Base-by-base conservation (phyloP, 495 filamentous ascomycete species). In the Penicillium desertorum region DNA sequence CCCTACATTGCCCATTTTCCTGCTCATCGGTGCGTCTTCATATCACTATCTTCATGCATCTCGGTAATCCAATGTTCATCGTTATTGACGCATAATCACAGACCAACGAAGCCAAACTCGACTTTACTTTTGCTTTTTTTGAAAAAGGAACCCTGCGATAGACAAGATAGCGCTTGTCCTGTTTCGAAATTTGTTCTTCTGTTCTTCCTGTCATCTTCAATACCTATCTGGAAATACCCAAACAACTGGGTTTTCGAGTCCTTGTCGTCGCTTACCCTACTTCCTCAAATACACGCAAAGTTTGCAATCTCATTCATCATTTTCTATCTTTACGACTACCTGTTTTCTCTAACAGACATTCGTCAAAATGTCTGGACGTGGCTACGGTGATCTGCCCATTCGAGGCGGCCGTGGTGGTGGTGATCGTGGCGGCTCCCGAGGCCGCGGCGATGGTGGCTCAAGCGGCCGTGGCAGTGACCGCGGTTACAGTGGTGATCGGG, bases 291-390 rank as follows among this genome's bases (percentile, higher is more conserved):
- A 45, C 43, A 11, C 14, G 14, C 23, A 17, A 46, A 17, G 23
- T n/a, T 29, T 16, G 23, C 20, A 16, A n/a, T 27, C 23, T n/a
- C 4, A 5, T n/a, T 37, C 5, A 22, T 37, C 20, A 32, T 39
- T n/a, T 14, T 16, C 37, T 50, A 10, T 36, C 11, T 37, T 34
- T 37, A 5, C 30, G 20, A 50, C 1, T 37, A 36, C 47, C 12
- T 6, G 5, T 49, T 25, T 9, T 49, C 23, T 37, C 45, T 16
- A 4, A 12, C 20, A 12, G 20, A 7, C 32, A 25, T 50, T 50
- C 32, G 32, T 3, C 2, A 50, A 29, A 30, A 65, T 65, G 62
- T 56, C 59, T 8, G 43, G 41, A 2, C 37, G 44, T 22, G 20
- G 29, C 11, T 9, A 54, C 45, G 22, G 17, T 16, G 45, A 16